phyloP scores from a whole-genome alignment of 177 flowering plant species.

The Vitis hybrid region DNA sequence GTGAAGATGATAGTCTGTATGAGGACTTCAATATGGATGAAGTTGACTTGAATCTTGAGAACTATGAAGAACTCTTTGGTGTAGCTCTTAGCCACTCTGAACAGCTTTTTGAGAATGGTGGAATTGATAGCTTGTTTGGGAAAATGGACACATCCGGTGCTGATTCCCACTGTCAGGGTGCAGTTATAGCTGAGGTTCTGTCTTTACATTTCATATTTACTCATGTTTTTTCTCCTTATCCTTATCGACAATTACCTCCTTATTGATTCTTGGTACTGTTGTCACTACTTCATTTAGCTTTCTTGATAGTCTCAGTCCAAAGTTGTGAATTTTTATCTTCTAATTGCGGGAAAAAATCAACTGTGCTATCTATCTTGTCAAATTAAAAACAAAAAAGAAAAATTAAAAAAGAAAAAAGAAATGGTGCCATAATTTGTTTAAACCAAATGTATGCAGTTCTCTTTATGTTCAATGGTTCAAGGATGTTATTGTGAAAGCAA shows the following conservation, averaged over 20 bases:
- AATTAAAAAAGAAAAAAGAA: too few species aligned
- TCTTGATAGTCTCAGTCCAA: neutral
- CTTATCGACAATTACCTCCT: too few species aligned
- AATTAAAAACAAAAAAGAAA: too few species aligned
- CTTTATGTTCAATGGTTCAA: too few species aligned
- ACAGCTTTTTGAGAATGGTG: slow-evolving; percentile 72
- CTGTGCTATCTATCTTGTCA: too few species aligned
- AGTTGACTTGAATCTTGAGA: slow-evolving; percentile 69
- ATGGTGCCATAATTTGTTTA: too few species aligned
- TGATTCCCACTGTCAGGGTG: slow-evolving; percentile 54
- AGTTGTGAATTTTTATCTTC: too few species aligned
- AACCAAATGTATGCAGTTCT: too few species aligned
- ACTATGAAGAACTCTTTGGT: slow-evolving; percentile 88
- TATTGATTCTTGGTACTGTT: too few species aligned
- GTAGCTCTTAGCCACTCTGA: slow-evolving; percentile 55
- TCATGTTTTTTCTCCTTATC: neutral
- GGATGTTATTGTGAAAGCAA: too few species aligned
- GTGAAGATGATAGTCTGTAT: slow-evolving; percentile 53
- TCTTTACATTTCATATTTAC: neutral
- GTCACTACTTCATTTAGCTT: neutral
- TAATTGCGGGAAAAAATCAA: too few species aligned
- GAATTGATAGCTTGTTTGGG: slow-evolving; percentile 68
- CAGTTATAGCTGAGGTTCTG: slow-evolving; percentile 57
- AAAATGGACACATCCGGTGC: slow-evolving; percentile 50
- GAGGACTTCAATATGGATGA: slow-evolving; percentile 70